A percentile compares a stretch with the other conserved stretches of the same genome.
phyloP scores from a whole-genome alignment of 495 filamentous ascomycete genomes.

The Cairneyella variabilis region DNA sequence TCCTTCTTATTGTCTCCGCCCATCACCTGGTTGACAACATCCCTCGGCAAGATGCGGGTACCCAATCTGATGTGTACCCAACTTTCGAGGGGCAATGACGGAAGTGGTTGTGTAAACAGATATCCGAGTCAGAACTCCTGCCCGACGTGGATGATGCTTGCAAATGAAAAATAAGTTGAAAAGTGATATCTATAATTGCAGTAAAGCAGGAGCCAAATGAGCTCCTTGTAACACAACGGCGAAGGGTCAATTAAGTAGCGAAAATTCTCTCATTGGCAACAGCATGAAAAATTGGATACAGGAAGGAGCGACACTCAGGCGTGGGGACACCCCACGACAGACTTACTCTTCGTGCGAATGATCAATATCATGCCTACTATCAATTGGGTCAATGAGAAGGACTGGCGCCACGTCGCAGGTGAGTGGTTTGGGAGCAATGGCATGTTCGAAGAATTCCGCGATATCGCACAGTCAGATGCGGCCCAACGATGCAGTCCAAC shows the following conservation, averaged over 20 bases:
- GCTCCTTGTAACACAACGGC: constrained; percentile 17
- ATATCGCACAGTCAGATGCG: constrained; percentile 30
- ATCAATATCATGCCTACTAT: constrained; percentile 37
- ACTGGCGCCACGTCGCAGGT: constrained; percentile 51
- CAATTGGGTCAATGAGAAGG: constrained; percentile 35
- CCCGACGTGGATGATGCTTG: constrained; percentile 11
- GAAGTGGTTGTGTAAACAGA: neutral
- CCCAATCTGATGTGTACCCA: constrained; percentile 1
- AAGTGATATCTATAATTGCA: neutral
- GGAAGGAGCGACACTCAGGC: constrained; percentile 17
- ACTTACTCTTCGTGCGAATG: constrained; percentile 37
- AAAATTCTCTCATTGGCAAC: constrained; percentile 32
- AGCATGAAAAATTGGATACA: constrained; percentile 21
- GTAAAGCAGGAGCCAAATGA: constrained; percentile 11
- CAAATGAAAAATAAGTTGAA: constrained; percentile 1
- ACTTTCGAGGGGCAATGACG: constrained; percentile 8
- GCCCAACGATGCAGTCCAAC: constrained; percentile 30
- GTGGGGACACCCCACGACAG: constrained; percentile 21
- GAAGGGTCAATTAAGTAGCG: constrained; percentile 25
- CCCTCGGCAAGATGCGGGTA: constrained; percentile 23
- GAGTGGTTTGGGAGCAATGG: constrained; percentile 33
- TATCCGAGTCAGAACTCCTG: constrained; percentile 8
- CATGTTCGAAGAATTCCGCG: constrained; percentile 24
- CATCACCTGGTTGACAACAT: constrained; percentile 17
- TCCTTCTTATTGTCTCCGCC: constrained; percentile 24